Conservation (phyloP, 441 rosid genomes). For the Breynia disticha region DNA sequence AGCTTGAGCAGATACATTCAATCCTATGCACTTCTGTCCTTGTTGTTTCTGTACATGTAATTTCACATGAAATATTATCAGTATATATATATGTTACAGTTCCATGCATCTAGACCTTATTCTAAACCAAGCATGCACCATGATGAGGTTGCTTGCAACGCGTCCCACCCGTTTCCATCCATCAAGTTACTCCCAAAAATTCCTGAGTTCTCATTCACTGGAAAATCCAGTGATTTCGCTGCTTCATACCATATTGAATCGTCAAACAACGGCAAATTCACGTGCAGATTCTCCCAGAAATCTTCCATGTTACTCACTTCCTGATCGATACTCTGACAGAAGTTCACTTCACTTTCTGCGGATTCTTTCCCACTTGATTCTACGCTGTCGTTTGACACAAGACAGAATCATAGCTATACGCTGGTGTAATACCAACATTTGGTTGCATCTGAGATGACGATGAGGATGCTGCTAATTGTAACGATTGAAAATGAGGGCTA, state of each 20-base stretch:
- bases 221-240: constrained; percentile 61
- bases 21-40: no score
- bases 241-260: constrained; percentile 89
- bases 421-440: constrained; percentile 1
- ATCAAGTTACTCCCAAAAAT: constrained; percentile 17
- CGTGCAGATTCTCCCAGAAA: constrained; percentile 44
- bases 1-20: no score
- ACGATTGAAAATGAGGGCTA: constrained; percentile 44
- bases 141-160: constrained; percentile 25
- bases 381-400: constrained; percentile 7
- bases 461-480: no score
- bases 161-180: constrained; percentile 35
- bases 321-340: constrained; percentile 16
- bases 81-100: no score
- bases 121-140: constrained; percentile 48
- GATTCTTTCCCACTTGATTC: constrained; percentile 2
- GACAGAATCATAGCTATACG: constrained; percentile 7
- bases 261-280: constrained; percentile 49
- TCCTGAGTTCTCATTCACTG: constrained; percentile 35
- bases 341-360: constrained; percentile 15
- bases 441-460: no score
- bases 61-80: no score
- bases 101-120: no score
- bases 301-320: constrained; percentile 24
- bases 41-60: no score